Evolutionary conservation across 2,329 filamentous ascomycete genomes (phyloP).

Genomic region (Calcarisporium arbuscula): DNA sequence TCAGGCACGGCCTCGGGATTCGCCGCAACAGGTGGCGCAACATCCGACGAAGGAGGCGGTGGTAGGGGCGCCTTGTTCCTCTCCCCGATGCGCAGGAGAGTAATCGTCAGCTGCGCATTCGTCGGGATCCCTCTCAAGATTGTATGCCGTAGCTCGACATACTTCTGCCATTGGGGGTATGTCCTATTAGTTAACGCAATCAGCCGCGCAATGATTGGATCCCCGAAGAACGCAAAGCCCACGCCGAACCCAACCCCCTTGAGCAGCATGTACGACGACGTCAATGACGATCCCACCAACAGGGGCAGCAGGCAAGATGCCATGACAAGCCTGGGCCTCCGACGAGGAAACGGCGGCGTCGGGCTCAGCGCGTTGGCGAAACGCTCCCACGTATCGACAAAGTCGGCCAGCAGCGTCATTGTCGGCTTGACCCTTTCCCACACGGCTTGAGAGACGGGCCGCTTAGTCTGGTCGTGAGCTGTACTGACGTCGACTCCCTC

Average conservation of each 20-base stretch:
- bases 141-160: constrained; percentile 68
- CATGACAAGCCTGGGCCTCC: constrained; percentile 47
- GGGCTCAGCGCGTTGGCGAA: constrained; percentile 54
- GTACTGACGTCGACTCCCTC: constrained; percentile 37
- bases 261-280: constrained; percentile 51
- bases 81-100: constrained; percentile 75
- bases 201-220: constrained; percentile 61
- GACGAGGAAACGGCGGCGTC: constrained; percentile 53
- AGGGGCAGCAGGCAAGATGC: constrained; percentile 46
- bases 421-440: constrained; percentile 69
- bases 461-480: constrained; percentile 66
- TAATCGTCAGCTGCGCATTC: constrained; percentile 77
- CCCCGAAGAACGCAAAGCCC: constrained; percentile 76
- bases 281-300: constrained; percentile 45
- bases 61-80: constrained; percentile 74
- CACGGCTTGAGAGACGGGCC: constrained; percentile 69
- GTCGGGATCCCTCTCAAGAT: constrained; percentile 77
- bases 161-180: constrained; percentile 67
- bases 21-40: constrained; percentile 29
- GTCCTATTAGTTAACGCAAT: constrained; percentile 53
- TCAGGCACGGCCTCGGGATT: constrained; percentile 38
- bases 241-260: constrained; percentile 60
- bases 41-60: constrained; percentile 37
- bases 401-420: constrained; percentile 52
- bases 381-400: constrained; percentile 44